Percentiles rank a stretch among this genome's conserved stretches.
These are phyloP conservation scores for Voacanga thouarsii DNA, from an alignment of 257 asterid species.

Conservation along the genomic window DNA sequence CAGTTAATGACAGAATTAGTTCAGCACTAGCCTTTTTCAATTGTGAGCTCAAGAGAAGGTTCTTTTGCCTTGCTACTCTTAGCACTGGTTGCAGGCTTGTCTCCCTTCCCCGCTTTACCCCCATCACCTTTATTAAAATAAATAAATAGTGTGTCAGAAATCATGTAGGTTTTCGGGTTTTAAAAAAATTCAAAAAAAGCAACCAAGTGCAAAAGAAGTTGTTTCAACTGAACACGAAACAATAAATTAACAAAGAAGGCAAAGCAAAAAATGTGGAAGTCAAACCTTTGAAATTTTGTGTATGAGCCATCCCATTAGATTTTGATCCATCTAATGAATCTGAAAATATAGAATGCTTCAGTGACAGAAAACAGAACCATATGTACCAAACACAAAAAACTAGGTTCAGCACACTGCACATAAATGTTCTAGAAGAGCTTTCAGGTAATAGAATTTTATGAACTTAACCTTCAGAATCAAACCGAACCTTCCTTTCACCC, in stretches of 20 bases:
- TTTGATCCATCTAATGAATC: slow-evolving; percentile 40
- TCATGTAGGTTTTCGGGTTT: neutral
- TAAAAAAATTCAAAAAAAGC: slow-evolving; percentile 3
- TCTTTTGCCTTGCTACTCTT: slow-evolving; percentile 49
- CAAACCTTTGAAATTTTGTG: slow-evolving; percentile 41
- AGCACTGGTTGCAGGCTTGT: slow-evolving; percentile 42
- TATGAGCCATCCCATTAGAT: slow-evolving; percentile 43
- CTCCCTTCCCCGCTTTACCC: slow-evolving; percentile 62
- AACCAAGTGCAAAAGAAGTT: slow-evolving; percentile 10
- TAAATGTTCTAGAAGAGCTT: neutral
- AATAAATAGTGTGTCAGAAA: slow-evolving; percentile 14
- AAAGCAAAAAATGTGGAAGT: slow-evolving; percentile 6
- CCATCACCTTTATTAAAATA: slow-evolving; percentile 27
- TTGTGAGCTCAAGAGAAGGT: slow-evolving; percentile 43
- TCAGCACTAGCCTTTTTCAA: slow-evolving; percentile 49
- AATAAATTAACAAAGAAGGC: slow-evolving; percentile 9
- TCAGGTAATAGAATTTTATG: neutral
- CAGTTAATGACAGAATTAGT: neutral
- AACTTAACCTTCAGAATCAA: slow-evolving; percentile 54
- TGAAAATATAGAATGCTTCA: slow-evolving; percentile 18
- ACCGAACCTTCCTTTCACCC: slow-evolving; percentile 67
- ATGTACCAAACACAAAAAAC: slow-evolving; percentile 5
- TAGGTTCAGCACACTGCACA: no score
- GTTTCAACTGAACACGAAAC: slow-evolving; percentile 16
- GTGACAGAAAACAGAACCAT: slow-evolving; percentile 5